Conservation (phyloP, 441 rosid genomes). For the Arabidopsis hybrid region DNA sequence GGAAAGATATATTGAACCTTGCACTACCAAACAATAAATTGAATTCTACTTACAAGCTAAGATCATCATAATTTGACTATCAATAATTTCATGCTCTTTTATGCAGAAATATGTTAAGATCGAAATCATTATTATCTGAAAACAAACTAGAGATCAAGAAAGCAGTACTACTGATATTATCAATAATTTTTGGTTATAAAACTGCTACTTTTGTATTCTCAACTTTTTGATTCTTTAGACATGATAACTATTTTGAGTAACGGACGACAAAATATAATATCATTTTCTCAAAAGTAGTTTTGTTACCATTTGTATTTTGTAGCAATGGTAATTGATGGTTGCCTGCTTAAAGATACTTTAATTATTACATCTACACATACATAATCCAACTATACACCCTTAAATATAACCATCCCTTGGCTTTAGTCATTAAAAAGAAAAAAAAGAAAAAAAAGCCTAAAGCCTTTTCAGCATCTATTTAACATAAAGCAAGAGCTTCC, state of each 20-base stretch:
- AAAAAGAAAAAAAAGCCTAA: not conserved
- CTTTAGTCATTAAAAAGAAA: too few relatives aligned
- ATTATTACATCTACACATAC: not conserved
- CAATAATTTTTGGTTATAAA: not conserved
- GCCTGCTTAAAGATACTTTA: not conserved
- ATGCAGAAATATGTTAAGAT: too few relatives aligned
- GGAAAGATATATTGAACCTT: too few relatives aligned
- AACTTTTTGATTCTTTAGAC: not conserved
- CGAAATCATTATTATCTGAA: too few relatives aligned
- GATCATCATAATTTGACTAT: too few relatives aligned
- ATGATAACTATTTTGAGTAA: not conserved
- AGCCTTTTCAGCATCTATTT: not conserved
- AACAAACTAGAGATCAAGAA: too few relatives aligned
- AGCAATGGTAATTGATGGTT: not conserved
- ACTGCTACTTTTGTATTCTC: too few relatives aligned
- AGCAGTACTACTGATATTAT: too few relatives aligned
- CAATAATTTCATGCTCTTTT: too few relatives aligned
- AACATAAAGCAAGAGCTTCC: constrained; percentile 18
- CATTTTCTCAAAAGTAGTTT: not conserved
- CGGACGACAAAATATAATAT: not conserved
- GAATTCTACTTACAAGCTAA: too few relatives aligned
- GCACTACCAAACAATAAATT: too few relatives aligned
- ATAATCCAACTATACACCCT: not conserved
- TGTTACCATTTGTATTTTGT: not conserved
- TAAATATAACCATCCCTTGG: not conserved